Evolutionary conservation across 345 rosid genomes (phyloP), one percentile per base, ranked within the genome.

Genomic region (Passiflora organensis): DNA sequence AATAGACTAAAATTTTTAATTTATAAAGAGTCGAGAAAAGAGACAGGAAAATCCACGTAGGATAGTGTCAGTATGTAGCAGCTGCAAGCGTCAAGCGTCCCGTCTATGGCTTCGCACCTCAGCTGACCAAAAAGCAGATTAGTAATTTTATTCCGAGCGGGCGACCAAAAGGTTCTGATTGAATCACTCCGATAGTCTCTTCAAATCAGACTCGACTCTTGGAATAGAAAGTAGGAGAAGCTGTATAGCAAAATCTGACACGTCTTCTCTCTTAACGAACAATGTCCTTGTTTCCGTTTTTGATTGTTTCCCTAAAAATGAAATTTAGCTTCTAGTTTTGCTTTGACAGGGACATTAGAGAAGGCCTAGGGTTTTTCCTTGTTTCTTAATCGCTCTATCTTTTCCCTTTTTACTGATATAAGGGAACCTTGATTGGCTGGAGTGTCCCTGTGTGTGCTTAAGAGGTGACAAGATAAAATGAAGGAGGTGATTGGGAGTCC

Each of bases 401-500:
- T 28, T 28, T 28, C 8, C 34, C 34, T 28, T 39, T 41, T 47
- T 42, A 15, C 25, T 9, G 8, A 21, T 20, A n/a, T 32, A 23
- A 56, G 44, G 38, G 51, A 22, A 41, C 52, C 20, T 13, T 19
- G 6, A 47, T n/a, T 11, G 43, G 47, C 4, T 48, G 28, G 53
- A 43, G 10, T 6, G 62, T 28, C 8, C 5, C 8, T 28, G 34
- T 28, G 3, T 28, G 34, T 28, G 34, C 8, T 28, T 2, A 8
- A 28, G 34, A 28, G 34, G 8, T 2, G 34, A 8, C 5, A 28
- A 28, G 34, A 8, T 3, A 50, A 63, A 28, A 85, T 91, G 97
- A 91, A 83, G 81, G 81, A 79, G 76, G 37, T 82, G 58, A 50
- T 85, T 14, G 96, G 97, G 52, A 76, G 97, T 51, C 97, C 97